Percentiles rank a stretch among this genome's conserved stretches.
Conservation (phyloP, 169 alveolate species). For the Neospora caninum region DNA sequence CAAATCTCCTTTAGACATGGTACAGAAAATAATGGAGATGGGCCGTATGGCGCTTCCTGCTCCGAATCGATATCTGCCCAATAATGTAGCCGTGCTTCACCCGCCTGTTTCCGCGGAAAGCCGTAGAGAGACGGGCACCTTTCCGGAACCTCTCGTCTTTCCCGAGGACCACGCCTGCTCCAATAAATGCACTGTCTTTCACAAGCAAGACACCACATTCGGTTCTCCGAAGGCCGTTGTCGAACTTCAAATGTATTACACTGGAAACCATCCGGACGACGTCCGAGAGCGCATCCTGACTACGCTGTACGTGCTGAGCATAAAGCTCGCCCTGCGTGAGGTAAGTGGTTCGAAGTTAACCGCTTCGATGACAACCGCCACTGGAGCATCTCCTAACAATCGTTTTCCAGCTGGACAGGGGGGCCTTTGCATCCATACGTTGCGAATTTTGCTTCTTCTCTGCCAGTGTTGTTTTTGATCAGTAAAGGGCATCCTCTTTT, state of each 20-base stretch:
- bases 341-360: not conserved
- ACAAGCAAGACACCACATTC: constrained; percentile 34
- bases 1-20: not conserved
- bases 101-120: not conserved
- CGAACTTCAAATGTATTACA: constrained; percentile 34
- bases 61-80: not conserved
- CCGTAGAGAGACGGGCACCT: not conserved
- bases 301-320: constrained; percentile 15
- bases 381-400: too few relatives aligned
- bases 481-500: not conserved
- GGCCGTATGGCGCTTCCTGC: not conserved
- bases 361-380: too few relatives aligned
- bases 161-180: not conserved
- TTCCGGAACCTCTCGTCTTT: not conserved
- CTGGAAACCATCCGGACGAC: not conserved
- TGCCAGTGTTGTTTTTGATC: not conserved
- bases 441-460: not conserved
- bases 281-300: constrained; percentile 30
- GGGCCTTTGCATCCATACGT: too few relatives aligned
- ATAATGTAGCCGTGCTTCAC: not conserved
- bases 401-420: too few relatives aligned
- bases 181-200: constrained; percentile 35
- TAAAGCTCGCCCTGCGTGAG: constrained; percentile 32
- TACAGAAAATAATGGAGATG: not conserved
- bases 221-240: constrained; percentile 18